A percentile compares a stretch with the other conserved stretches of the same genome.
Evolutionary conservation across 495 filamentous ascomycete genomes (phyloP).

Genomic region (Podospora pseudocomata): DNA sequence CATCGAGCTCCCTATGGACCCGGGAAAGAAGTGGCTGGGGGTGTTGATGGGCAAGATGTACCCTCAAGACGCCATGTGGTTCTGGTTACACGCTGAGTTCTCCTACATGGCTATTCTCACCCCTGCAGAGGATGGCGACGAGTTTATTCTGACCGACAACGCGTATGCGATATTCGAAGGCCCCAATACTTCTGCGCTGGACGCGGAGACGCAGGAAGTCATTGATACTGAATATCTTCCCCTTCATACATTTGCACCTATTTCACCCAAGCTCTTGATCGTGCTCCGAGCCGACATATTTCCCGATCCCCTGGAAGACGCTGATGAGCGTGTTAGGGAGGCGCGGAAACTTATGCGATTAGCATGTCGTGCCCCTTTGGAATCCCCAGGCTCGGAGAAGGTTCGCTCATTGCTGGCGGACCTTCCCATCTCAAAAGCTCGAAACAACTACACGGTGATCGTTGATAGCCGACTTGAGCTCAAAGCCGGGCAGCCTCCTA

Average conservation of each 20-base stretch:
- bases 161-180: slow-evolving; percentile 49
- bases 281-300: slow-evolving; percentile 37
- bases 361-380: slow-evolving; percentile 3
- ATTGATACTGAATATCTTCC: slow-evolving; percentile 8
- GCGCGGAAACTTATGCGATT: slow-evolving; percentile 8
- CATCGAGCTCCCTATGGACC: slow-evolving; percentile 46
- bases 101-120: slow-evolving; percentile 48
- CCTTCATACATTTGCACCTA: slow-evolving; percentile 44
- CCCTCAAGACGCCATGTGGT: slow-evolving; percentile 41
- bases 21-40: slow-evolving; percentile 32
- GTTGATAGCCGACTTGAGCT: slow-evolving; percentile 26
- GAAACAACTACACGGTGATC: slow-evolving; percentile 37
- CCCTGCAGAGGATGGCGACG: slow-evolving; percentile 34
- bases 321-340: slow-evolving; percentile 11
- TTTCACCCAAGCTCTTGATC: slow-evolving; percentile 51
- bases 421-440: slow-evolving; percentile 39
- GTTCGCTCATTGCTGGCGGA: slow-evolving; percentile 31
- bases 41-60: slow-evolving; percentile 39
- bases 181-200: slow-evolving; percentile 25
- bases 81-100: slow-evolving; percentile 34
- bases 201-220: slow-evolving; percentile 26
- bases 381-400: slow-evolving; percentile 7
- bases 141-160: slow-evolving; percentile 52
- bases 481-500: slow-evolving; percentile 14
- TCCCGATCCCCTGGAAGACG: slow-evolving; percentile 30